Evolutionary conservation across 2,329 filamentous ascomycete species (phyloP).

Genomic region (Davidsoniella virescens): DNA sequence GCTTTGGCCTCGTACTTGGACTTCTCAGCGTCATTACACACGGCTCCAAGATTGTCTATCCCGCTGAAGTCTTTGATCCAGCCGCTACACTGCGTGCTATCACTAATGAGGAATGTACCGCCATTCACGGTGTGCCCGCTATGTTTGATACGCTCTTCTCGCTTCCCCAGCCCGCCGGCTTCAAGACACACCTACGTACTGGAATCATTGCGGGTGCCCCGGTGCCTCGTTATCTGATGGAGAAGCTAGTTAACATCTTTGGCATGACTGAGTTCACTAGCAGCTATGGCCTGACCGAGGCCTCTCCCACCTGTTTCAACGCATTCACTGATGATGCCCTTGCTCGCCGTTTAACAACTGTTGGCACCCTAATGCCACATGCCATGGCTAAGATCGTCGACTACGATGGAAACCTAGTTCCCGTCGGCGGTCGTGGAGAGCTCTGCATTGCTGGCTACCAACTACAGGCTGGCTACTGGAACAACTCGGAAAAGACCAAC

Average conservation of each 20-base stretch:
- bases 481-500: slow-evolving; percentile 58
- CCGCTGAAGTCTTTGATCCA: slow-evolving; percentile 57
- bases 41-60: slow-evolving; percentile 61
- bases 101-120: slow-evolving; percentile 51
- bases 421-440: slow-evolving; percentile 53
- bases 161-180: slow-evolving; percentile 25
- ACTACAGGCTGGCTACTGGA: slow-evolving; percentile 49
- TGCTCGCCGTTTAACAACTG: slow-evolving; percentile 49
- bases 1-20: slow-evolving; percentile 66
- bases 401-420: slow-evolving; percentile 46
- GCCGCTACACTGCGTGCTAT: slow-evolving; percentile 49
- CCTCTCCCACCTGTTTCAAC: slow-evolving; percentile 67
- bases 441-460: slow-evolving; percentile 67
- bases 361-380: slow-evolving; percentile 63
- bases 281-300: slow-evolving; percentile 60
- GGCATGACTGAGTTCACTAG: slow-evolving; percentile 62
- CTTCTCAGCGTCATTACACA: slow-evolving; percentile 58
- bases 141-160: slow-evolving; percentile 60
- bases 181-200: slow-evolving; percentile 43
- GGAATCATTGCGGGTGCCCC: slow-evolving; percentile 68
- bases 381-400: slow-evolving; percentile 64
- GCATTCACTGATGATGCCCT: slow-evolving; percentile 59
- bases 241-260: slow-evolving; percentile 50
- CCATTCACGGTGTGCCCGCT: slow-evolving; percentile 64
- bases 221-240: slow-evolving; percentile 60